A percentile compares a stretch with the other conserved stretches of the same genome.
phyloP scores from a whole-genome alignment of 1,139 yeast genomes.

The Blastobotrys elegans region DNA sequence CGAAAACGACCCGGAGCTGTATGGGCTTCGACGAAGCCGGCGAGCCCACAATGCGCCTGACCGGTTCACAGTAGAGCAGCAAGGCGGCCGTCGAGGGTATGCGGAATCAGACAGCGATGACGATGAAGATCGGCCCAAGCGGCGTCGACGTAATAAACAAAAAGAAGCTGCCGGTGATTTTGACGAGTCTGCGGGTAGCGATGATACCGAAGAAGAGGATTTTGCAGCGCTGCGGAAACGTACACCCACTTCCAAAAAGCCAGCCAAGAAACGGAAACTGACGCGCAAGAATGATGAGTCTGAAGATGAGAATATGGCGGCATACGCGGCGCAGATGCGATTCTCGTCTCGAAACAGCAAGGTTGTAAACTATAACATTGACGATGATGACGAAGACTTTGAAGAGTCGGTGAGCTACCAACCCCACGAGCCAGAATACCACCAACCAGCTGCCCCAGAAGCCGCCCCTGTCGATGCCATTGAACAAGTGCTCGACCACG shows the following conservation, averaged over 20 bases:
- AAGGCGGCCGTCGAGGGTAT: slow-evolving; percentile 20
- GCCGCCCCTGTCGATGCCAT: slow-evolving; percentile 36
- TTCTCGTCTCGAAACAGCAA: slow-evolving; percentile 73
- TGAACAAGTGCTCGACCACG: slow-evolving; percentile 33
- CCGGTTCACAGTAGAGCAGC: slow-evolving; percentile 41
- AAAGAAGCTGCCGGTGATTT: slow-evolving; percentile 7
- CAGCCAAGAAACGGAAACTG: slow-evolving; percentile 23
- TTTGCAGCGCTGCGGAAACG: slow-evolving; percentile 29
- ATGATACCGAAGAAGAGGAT: slow-evolving; percentile 35
- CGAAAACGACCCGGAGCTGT: slow-evolving; percentile 67
- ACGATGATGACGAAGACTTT: slow-evolving; percentile 59
- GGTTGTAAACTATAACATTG: slow-evolving; percentile 71
- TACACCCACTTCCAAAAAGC: slow-evolving; percentile 18
- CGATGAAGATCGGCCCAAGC: slow-evolving; percentile 14
- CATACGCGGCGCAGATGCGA: slow-evolving; percentile 41
- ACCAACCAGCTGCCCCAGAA: slow-evolving; percentile 16
- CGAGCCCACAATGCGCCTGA: slow-evolving; percentile 56
- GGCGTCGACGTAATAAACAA: slow-evolving; percentile 11
- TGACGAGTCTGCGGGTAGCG: slow-evolving; percentile 13
- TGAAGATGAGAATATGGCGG: slow-evolving; percentile 24
- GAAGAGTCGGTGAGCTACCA: slow-evolving; percentile 33
- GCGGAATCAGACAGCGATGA: slow-evolving; percentile 27
- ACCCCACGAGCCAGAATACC: slow-evolving; percentile 23
- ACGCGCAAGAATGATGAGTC: slow-evolving; percentile 24
- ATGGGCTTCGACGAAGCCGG: slow-evolving; percentile 84